phyloP scores from a whole-genome alignment of 345 rosid genomes.

The Gossypioides kirkii region DNA sequence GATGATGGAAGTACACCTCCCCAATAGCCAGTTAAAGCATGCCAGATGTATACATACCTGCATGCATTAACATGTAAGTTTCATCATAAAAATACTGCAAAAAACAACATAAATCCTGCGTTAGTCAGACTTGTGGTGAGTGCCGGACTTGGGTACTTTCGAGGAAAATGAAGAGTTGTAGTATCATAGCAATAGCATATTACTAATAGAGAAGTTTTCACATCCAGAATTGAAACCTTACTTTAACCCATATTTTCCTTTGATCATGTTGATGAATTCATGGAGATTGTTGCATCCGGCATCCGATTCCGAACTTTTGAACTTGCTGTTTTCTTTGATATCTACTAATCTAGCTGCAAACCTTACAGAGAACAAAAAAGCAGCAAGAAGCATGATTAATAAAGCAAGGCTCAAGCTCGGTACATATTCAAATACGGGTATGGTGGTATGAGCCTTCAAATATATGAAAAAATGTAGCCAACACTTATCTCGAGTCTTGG shows the following conservation, averaged over 20 bases:
- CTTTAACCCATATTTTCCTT: constrained; percentile 34
- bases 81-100: neutral
- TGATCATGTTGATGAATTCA: constrained; percentile 33
- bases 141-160: neutral
- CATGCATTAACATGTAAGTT: constrained; percentile 27
- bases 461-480: neutral
- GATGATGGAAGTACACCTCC: constrained; percentile 56
- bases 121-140: neutral
- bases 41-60: constrained; percentile 60
- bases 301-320: constrained; percentile 31
- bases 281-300: constrained; percentile 22
- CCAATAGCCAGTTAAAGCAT: constrained; percentile 58
- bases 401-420: neutral
- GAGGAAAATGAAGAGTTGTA: neutral
- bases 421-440: neutral
- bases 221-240: constrained; percentile 18
- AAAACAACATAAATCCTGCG: neutral
- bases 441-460: neutral
- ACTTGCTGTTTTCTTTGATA: constrained; percentile 51
- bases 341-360: constrained; percentile 47
- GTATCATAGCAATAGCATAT: neutral
- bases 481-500: neutral
- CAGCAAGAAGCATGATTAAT: constrained; percentile 6
- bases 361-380: constrained; percentile 23
- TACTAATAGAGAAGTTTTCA: neutral